Evolutionary conservation across 2,329 filamentous ascomycete genomes (phyloP).

Genomic region (Aspergillus awamori): DNA sequence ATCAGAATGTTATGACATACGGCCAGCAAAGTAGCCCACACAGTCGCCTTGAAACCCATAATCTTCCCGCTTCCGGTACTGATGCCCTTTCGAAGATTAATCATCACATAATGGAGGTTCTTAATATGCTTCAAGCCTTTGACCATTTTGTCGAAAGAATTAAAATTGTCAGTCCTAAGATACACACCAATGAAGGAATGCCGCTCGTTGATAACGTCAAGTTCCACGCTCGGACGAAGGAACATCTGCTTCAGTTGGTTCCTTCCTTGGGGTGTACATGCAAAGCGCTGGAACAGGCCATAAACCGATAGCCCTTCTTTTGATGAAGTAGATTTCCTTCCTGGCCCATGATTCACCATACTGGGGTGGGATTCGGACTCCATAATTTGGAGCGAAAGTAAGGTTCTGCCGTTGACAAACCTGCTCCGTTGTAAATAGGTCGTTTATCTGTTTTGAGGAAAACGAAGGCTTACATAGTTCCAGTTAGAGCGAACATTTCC

Average conservation of each 20-base stretch:
- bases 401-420: constrained; percentile 79
- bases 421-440: constrained; percentile 49
- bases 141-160: constrained; percentile 57
- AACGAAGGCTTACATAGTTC: constrained; percentile 57
- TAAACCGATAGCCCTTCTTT: constrained; percentile 86
- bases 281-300: constrained; percentile 75
- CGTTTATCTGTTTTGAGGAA: background rate
- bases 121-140: constrained; percentile 70
- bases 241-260: constrained; percentile 75
- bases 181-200: constrained; percentile 71
- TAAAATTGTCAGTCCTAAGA: constrained; percentile 67
- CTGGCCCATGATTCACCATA: constrained; percentile 72
- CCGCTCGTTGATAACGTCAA: constrained; percentile 69
- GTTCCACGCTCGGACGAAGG: constrained; percentile 72
- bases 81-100: constrained; percentile 77
- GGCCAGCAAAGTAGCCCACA: constrained; percentile 71
- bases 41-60: constrained; percentile 63
- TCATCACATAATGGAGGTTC: constrained; percentile 71
- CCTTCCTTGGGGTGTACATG: constrained; percentile 78
- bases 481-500: constrained; percentile 72
- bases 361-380: constrained; percentile 82
- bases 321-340: constrained; percentile 60
- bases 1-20: constrained; percentile 34
- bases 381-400: constrained; percentile 82
- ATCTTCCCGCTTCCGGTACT: constrained; percentile 55